These are phyloP conservation scores for Flaveria brownii DNA, from an alignment of 129 eudicot genomes.

Conservation along the genomic window DNA sequence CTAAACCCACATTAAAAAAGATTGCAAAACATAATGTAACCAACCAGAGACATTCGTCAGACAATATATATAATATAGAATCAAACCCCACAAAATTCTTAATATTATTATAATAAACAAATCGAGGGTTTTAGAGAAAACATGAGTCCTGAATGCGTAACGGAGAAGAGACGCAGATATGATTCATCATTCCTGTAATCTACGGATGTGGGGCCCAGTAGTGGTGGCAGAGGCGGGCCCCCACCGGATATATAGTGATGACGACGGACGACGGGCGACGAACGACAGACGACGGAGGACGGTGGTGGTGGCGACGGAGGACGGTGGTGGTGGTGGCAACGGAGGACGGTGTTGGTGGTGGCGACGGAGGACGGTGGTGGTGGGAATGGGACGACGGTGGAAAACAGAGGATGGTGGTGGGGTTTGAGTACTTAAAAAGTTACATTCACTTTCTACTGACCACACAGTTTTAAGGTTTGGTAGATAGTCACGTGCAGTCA, in stretches of 20 bases:
- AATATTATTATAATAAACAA: conserved; percentile 13
- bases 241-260: too few relatives aligned
- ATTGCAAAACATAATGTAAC: too few relatives aligned
- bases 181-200: too few relatives aligned
- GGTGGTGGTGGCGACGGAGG: conserved; percentile 16
- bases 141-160: background rate
- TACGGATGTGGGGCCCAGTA: too few relatives aligned
- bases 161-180: too few relatives aligned
- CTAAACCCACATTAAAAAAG: conserved; percentile 40
- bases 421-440: conserved; percentile 7
- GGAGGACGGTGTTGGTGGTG: conserved; percentile 28
- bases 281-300: conserved; percentile 10
- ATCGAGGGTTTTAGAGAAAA: conserved; percentile 21
- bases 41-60: too few relatives aligned
- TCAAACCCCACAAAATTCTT: conserved; percentile 15
- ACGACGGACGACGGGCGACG: conserved; percentile 18
- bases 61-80: conserved; percentile 14
- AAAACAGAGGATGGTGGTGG: conserved; percentile 25
- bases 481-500: conserved; percentile 42
- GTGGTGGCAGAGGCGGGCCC: too few relatives aligned
- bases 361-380: background rate
- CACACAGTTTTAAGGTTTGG: conserved; percentile 34
- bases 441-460: conserved; percentile 10
- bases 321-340: background rate
- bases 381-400: background rate